Evolutionary conservation across 2,329 filamentous ascomycete species (phyloP).

Genomic region (Alternaria triticina): DNA sequence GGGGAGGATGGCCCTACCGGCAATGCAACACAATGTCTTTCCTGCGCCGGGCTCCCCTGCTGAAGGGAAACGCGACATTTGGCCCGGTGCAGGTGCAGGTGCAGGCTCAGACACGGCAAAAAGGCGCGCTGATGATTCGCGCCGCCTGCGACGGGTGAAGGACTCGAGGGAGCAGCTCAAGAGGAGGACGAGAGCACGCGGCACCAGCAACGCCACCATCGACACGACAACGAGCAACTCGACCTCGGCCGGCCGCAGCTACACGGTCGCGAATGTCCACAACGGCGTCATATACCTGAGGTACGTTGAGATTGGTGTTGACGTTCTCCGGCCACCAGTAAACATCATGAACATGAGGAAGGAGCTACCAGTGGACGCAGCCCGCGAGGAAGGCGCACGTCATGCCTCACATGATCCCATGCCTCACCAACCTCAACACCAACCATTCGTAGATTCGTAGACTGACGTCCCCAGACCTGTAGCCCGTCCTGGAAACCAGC

Average conservation of each 20-base stretch:
- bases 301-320: slow-evolving; percentile 31
- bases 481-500: slow-evolving; percentile 44
- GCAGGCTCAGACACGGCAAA: slow-evolving; percentile 32
- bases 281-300: slow-evolving; percentile 57
- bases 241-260: slow-evolving; percentile 47
- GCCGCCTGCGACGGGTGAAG: slow-evolving; percentile 45
- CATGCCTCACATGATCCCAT: neutral
- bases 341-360: neutral
- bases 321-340: neutral
- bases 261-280: slow-evolving; percentile 57
- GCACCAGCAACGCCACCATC: slow-evolving; percentile 41
- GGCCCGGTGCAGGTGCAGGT: slow-evolving; percentile 26
- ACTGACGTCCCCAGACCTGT: slow-evolving; percentile 42
- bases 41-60: slow-evolving; percentile 36
- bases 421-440: neutral
- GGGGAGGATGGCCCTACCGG: slow-evolving; percentile 45
- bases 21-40: slow-evolving; percentile 39
- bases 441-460: neutral
- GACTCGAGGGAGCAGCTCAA: slow-evolving; percentile 48
- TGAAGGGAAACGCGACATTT: slow-evolving; percentile 33
- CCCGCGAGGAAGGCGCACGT: neutral
- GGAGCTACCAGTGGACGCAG: neutral
- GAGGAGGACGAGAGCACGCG: slow-evolving; percentile 38
- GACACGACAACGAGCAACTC: slow-evolving; percentile 35
- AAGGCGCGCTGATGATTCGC: slow-evolving; percentile 37